Conservation (phyloP, 306 rosid species). For the Quercus wislizeni region DNA sequence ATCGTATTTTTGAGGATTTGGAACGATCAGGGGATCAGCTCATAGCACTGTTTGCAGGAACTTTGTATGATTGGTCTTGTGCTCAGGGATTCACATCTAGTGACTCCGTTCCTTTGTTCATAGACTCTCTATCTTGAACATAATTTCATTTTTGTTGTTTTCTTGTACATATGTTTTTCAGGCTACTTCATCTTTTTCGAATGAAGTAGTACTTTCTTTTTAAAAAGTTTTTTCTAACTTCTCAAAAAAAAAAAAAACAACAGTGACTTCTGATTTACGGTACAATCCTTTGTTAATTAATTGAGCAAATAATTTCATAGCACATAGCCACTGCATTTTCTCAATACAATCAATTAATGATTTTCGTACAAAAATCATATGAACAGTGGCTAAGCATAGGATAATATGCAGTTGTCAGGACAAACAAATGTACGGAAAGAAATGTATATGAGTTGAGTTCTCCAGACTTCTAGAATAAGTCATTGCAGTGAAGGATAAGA, state of each 20-base stretch:
- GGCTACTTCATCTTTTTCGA: no score
- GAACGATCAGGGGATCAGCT: no score
- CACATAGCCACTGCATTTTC: neutral
- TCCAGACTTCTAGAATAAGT: neutral
- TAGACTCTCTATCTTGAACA: no score
- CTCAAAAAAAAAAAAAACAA: neutral
- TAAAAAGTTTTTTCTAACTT: no score
- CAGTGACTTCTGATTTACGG: neutral
- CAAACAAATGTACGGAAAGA: neutral
- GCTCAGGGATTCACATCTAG: no score
- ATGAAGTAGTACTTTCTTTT: no score
- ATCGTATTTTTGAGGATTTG: no score
- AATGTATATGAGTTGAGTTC: neutral
- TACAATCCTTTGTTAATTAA: neutral
- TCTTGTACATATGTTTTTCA: no score
- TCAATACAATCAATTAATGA: neutral
- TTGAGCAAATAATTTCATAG: neutral
- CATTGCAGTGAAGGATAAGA: neutral
- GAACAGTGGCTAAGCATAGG: neutral
- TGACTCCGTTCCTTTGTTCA: no score
- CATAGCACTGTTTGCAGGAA: no score
- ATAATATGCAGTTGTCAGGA: neutral
- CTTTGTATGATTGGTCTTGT: no score
- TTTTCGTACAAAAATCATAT: neutral
- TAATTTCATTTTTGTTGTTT: no score